These are phyloP conservation scores for Fusarium abutilonis DNA, from an alignment of 2,329 filamentous ascomycete species.

Conservation along the genomic window DNA sequence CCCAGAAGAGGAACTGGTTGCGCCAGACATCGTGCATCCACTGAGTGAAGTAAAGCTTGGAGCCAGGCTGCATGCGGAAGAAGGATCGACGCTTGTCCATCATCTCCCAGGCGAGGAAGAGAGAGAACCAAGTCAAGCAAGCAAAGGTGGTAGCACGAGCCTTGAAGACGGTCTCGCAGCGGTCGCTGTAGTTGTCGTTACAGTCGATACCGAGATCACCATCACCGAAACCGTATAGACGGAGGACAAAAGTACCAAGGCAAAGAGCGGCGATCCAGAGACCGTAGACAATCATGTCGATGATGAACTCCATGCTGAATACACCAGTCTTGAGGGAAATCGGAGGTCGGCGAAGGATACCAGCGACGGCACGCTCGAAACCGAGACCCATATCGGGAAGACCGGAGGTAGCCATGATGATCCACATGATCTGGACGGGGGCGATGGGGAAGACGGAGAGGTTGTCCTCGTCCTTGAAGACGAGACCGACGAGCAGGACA, in stretches of 20 bases:
- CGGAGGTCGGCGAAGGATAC: conserved; percentile 74
- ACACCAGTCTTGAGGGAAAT: conserved; percentile 69
- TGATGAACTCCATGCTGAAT: conserved; percentile 71
- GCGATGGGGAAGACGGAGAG: conserved; percentile 78
- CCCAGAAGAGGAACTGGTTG: conserved; percentile 77
- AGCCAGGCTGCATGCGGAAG: conserved; percentile 76
- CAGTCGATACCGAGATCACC: conserved; percentile 69
- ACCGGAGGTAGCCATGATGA: conserved; percentile 81
- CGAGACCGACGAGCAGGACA: conserved; percentile 75
- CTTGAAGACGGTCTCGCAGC: conserved; percentile 73
- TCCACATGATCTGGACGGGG: conserved; percentile 82
- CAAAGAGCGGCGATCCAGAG: conserved; percentile 74
- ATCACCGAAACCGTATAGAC: conserved; percentile 70
- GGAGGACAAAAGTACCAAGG: conserved; percentile 69
- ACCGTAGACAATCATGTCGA: conserved; percentile 75
- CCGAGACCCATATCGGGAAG: conserved; percentile 82
- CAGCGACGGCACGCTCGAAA: conserved; percentile 74
- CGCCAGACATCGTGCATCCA: conserved; percentile 75
- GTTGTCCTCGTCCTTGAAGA: conserved; percentile 71
- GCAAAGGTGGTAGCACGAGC: conserved; percentile 79
- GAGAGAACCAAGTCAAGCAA: conserved; percentile 78
- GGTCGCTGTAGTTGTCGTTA: conserved; percentile 64
- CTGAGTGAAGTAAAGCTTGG: conserved; percentile 69
- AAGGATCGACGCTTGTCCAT: conserved; percentile 76
- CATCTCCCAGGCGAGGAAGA: conserved; percentile 84